Conservation (phyloP, 108 stramenopile genomes). For the Nitzschia sp. region DNA sequence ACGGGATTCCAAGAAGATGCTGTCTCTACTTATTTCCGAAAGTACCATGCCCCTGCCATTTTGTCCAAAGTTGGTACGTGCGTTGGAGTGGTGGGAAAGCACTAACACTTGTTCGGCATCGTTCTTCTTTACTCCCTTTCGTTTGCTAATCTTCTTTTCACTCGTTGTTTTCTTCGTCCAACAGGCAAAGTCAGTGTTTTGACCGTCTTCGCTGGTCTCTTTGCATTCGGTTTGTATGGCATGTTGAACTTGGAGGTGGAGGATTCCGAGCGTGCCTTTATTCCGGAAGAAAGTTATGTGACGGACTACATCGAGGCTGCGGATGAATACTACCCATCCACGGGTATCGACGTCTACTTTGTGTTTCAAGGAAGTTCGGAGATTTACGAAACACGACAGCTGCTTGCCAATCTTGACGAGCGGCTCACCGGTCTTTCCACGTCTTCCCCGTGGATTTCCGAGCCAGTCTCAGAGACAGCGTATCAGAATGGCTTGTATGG, state of each 20-base stretch:
- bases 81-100: too few species aligned
- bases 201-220: slow-evolving; percentile 44
- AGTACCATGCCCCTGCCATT: slow-evolving; percentile 60
- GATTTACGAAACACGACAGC: slow-evolving; percentile 47
- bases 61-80: slow-evolving; percentile 41
- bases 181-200: slow-evolving; percentile 40
- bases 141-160: too few species aligned
- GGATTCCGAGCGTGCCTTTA: slow-evolving; percentile 63
- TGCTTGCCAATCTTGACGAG: slow-evolving; percentile 40
- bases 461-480: slow-evolving; percentile 40
- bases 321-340: slow-evolving; percentile 49
- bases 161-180: too few species aligned
- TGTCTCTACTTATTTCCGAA: slow-evolving; percentile 53
- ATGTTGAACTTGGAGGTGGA: slow-evolving; percentile 53
- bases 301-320: slow-evolving; percentile 51
- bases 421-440: slow-evolving; percentile 41
- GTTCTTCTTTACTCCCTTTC: too few species aligned
- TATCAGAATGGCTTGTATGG: slow-evolving; percentile 66
- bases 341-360: slow-evolving; percentile 42
- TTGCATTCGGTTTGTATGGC: slow-evolving; percentile 55
- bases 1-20: slow-evolving; percentile 38
- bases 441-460: slow-evolving; percentile 67
- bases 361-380: slow-evolving; percentile 44
- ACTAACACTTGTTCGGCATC: too few species aligned
- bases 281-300: slow-evolving; percentile 77